Percentiles rank a stretch among this genome's conserved stretches.
Conservation (phyloP, 441 rosid genomes). For the Oxalis stricta region DNA sequence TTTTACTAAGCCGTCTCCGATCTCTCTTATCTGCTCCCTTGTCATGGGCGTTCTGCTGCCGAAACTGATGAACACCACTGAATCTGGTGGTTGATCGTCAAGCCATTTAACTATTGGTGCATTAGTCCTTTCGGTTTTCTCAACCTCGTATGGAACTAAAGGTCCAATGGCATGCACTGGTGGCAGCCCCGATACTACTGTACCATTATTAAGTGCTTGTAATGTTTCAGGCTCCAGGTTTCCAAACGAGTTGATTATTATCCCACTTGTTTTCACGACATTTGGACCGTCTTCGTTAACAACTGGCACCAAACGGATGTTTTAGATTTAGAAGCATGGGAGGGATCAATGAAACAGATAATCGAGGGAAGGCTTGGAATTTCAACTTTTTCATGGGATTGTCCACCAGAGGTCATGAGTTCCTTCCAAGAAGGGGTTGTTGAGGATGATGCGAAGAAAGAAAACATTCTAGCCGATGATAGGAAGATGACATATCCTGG, state of each 20-base stretch:
- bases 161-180: slow-evolving; percentile 17
- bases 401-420: too few species aligned
- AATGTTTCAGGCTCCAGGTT: slow-evolving; percentile 15
- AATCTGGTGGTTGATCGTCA: slow-evolving; percentile 13
- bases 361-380: slow-evolving; percentile 15
- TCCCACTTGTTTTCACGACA: slow-evolving; percentile 16
- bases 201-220: slow-evolving; percentile 8
- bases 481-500: slow-evolving; percentile 24
- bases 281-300: slow-evolving; percentile 16
- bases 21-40: slow-evolving; percentile 24
- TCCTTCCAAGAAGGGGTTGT: too few species aligned
- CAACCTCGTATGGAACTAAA: slow-evolving; percentile 11
- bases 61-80: slow-evolving; percentile 23
- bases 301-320: slow-evolving; percentile 6
- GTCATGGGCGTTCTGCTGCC: slow-evolving; percentile 29
- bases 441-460: slow-evolving; percentile 10
- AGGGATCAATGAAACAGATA: slow-evolving; percentile 23
- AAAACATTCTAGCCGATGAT: slow-evolving; percentile 21
- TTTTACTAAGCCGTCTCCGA: slow-evolving; percentile 18
- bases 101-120: slow-evolving; percentile 19
- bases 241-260: slow-evolving; percentile 19
- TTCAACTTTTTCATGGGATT: not conserved
- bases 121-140: not conserved
- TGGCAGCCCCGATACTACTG: slow-evolving; percentile 8
- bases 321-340: slow-evolving; percentile 14